Evolutionary conservation across 257 asterid genomes (phyloP).

Genomic region (Solanum virginianum): DNA sequence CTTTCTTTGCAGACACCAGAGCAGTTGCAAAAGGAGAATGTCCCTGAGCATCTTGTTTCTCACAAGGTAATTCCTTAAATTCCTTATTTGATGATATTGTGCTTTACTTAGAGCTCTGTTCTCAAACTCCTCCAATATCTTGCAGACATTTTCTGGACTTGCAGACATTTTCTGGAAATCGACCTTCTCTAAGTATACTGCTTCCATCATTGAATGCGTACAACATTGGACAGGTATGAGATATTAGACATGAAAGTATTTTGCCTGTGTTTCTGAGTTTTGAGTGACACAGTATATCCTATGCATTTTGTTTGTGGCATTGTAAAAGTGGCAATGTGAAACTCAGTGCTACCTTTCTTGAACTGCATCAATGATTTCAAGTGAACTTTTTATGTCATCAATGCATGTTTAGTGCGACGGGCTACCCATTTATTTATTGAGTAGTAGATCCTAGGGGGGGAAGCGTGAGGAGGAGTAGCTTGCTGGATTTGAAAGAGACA

Average conservation of each 20-base stretch:
- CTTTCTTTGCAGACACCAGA: constrained; percentile 64
- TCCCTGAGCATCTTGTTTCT: constrained; percentile 61
- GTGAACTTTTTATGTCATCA: background rate
- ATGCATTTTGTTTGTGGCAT: background rate
- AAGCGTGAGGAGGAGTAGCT: background rate
- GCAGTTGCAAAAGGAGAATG: constrained; percentile 73
- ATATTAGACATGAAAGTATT: background rate
- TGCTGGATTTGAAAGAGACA: background rate
- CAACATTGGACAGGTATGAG: constrained; percentile 85
- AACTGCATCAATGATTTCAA: background rate
- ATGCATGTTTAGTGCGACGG: background rate
- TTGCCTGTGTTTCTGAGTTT: background rate
- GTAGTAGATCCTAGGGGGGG: background rate
- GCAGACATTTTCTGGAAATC: constrained; percentile 95
- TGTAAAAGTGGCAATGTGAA: background rate
- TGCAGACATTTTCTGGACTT: constrained; percentile 83
- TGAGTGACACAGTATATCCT: background rate
- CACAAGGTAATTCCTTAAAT: constrained; percentile 59
- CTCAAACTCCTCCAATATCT: background rate
- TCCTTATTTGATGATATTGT: background rate
- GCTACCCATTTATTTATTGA: background rate
- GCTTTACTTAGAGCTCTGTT: background rate
- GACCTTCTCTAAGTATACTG: constrained; percentile 90
- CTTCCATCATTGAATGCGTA: constrained; percentile 89
- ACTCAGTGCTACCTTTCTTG: background rate